Conservation (phyloP, 2,329 filamentous ascomycete species). For the Aspergillus sp. region DNA sequence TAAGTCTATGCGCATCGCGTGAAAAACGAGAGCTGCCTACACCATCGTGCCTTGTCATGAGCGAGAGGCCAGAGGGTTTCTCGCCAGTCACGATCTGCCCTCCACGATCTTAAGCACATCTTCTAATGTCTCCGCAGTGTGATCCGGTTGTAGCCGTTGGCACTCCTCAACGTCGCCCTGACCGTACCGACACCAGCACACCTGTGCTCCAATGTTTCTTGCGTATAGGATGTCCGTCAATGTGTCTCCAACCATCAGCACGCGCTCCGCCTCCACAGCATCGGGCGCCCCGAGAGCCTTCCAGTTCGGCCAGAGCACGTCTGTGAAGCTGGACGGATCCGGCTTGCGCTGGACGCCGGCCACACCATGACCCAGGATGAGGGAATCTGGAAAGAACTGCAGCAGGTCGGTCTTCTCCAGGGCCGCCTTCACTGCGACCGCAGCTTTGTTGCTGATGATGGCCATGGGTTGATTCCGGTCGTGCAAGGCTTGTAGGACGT, state of each 20-base stretch:
- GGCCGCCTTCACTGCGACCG: constrained; percentile 19
- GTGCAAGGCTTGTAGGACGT: constrained; percentile 16
- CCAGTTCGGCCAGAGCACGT: constrained; percentile 19
- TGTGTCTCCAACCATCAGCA: constrained; percentile 21
- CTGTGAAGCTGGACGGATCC: constrained; percentile 13
- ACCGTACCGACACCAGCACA: constrained; percentile 21
- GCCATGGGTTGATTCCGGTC: constrained; percentile 18
- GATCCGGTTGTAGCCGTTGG: constrained; percentile 12
- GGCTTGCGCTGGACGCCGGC: constrained; percentile 13
- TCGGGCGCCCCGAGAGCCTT: constrained; percentile 8
- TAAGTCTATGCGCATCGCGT: no score
- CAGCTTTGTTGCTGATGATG: constrained; percentile 29
- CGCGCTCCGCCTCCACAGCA: neutral
- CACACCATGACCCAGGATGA: constrained; percentile 18
- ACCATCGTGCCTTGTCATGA: neutral
- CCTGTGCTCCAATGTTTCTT: constrained; percentile 13
- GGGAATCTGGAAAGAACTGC: constrained; percentile 5
- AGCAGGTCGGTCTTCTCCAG: constrained; percentile 7
- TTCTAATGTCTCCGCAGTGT: constrained; percentile 13
- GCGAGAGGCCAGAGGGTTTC: neutral
- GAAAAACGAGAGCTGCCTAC: neutral
- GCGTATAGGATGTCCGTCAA: constrained; percentile 19
- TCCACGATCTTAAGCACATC: neutral
- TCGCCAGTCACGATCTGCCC: neutral
- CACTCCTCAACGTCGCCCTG: constrained; percentile 18